These are phyloP conservation scores for Pleurotus salmoneostramineus DNA, from an alignment of 768 basidiomycete species.

Conservation along the genomic window DNA sequence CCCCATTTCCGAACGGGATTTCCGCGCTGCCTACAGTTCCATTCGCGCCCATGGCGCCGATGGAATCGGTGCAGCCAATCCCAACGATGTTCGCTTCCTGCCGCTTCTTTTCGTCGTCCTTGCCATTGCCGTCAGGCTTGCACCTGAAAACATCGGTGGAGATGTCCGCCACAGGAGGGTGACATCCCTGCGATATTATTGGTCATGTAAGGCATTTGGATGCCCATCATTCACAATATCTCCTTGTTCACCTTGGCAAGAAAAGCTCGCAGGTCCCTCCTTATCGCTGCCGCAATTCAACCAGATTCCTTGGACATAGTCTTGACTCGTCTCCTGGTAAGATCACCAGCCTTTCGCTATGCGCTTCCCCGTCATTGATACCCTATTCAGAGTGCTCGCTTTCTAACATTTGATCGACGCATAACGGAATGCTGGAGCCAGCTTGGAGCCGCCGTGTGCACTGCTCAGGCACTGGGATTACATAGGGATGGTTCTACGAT, in stretches of 20 bases:
- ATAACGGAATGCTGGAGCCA: conserved; percentile 98
- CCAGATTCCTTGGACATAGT: conserved; percentile 91
- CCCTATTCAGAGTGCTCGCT: conserved; percentile 49
- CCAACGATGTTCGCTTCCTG: conserved; percentile 77
- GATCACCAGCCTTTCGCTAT: conserved; percentile 23
- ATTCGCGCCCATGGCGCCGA: conserved; percentile 59
- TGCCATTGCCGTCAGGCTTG: conserved; percentile 80
- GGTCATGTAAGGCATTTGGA: conserved; percentile 74
- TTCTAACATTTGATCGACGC: conserved; percentile 70
- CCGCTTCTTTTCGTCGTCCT: conserved; percentile 93
- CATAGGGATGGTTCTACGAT: conserved; percentile 86
- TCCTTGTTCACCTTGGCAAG: conserved; percentile 10
- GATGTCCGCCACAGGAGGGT: conserved; percentile 72
- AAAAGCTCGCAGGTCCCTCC: conserved; percentile 77
- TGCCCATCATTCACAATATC: background rate
- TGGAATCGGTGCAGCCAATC: conserved; percentile 57
- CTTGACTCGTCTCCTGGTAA: conserved; percentile 83
- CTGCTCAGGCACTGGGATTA: conserved; percentile 89
- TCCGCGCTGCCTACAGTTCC: conserved; percentile 67
- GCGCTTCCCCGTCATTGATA: conserved; percentile 33
- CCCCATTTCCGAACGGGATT: conserved; percentile 82
- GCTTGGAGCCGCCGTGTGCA: conserved; percentile 87
- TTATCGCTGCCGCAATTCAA: conserved; percentile 92
- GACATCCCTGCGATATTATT: conserved; percentile 88
- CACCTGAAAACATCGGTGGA: conserved; percentile 81